A percentile compares a stretch with the other conserved stretches of the same genome.
Evolutionary conservation across 345 rosid species (phyloP).

Genomic region (Bretschneidera sinensis): DNA sequence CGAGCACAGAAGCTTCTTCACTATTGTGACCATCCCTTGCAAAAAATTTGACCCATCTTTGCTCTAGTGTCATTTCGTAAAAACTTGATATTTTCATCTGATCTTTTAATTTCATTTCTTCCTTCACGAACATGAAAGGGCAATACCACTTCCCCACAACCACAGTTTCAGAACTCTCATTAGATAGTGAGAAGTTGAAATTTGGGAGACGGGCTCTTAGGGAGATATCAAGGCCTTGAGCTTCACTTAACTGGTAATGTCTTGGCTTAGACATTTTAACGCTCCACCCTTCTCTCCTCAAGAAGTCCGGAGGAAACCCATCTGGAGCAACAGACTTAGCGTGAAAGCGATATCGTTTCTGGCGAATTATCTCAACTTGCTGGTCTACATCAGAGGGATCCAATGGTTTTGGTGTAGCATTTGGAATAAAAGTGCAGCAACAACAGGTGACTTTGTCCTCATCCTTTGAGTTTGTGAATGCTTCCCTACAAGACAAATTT

Average conservation of each 20-base stretch:
- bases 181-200: slow-evolving; percentile 15
- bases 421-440: slow-evolving; percentile 15
- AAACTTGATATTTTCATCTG: slow-evolving; percentile 42
- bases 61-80: slow-evolving; percentile 51
- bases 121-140: slow-evolving; percentile 54
- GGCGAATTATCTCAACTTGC: slow-evolving; percentile 24
- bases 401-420: slow-evolving; percentile 19
- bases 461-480: slow-evolving; percentile 24
- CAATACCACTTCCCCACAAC: slow-evolving; percentile 64
- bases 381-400: slow-evolving; percentile 24
- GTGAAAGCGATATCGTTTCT: neutral
- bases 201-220: slow-evolving; percentile 40
- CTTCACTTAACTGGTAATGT: slow-evolving; percentile 29
- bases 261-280: slow-evolving; percentile 11
- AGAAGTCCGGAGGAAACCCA: slow-evolving; percentile 34
- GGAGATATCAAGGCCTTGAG: slow-evolving; percentile 44
- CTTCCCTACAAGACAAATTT: slow-evolving; percentile 16
- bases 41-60: too few relatives aligned
- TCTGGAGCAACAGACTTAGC: slow-evolving; percentile 38
- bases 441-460: slow-evolving; percentile 29
- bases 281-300: slow-evolving; percentile 42
- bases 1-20: too few relatives aligned
- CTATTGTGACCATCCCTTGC: too few relatives aligned
- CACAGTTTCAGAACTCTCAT: slow-evolving; percentile 13
- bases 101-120: slow-evolving; percentile 18